A percentile compares a stretch with the other conserved stretches of the same genome.
Conservation (phyloP, 495 filamentous ascomycete genomes). For the Gamarada debralockiae region DNA sequence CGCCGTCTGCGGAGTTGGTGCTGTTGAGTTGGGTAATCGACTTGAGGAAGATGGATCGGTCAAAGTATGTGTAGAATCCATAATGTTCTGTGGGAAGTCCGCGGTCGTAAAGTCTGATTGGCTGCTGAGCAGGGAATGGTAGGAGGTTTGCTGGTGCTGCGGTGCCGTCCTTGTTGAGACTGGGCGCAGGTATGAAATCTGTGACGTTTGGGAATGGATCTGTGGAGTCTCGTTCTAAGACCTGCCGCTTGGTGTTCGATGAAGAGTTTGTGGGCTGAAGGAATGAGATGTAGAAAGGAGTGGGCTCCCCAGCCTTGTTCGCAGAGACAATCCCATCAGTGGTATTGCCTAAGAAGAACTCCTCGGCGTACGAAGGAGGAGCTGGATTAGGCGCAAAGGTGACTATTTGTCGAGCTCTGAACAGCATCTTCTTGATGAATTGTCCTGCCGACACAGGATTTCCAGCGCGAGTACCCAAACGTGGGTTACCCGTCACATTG, state of each 20-base stretch:
- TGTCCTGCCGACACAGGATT: slow-evolving; percentile 34
- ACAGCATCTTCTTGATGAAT: slow-evolving; percentile 25
- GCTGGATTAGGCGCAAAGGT: slow-evolving; percentile 54
- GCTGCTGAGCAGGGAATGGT: slow-evolving; percentile 67
- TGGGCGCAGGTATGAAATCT: slow-evolving; percentile 55
- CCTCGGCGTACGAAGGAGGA: slow-evolving; percentile 63
- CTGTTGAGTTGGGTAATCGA: slow-evolving; percentile 39
- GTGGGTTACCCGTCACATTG: slow-evolving; percentile 22
- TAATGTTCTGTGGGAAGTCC: slow-evolving; percentile 80
- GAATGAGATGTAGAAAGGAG: slow-evolving; percentile 64
- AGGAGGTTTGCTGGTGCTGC: slow-evolving; percentile 67
- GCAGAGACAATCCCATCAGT: slow-evolving; percentile 62
- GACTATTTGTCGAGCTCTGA: slow-evolving; percentile 24
- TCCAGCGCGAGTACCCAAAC: slow-evolving; percentile 14
- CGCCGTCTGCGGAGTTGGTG: slow-evolving; percentile 27
- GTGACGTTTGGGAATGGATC: slow-evolving; percentile 44
- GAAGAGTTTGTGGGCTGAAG: slow-evolving; percentile 22
- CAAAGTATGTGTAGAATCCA: slow-evolving; percentile 89
- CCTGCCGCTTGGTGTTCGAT: slow-evolving; percentile 6
- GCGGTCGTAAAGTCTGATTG: slow-evolving; percentile 80
- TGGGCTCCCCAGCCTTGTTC: slow-evolving; percentile 62
- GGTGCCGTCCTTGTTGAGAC: slow-evolving; percentile 59
- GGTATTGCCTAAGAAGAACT: slow-evolving; percentile 76
- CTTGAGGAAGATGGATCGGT: slow-evolving; percentile 79
- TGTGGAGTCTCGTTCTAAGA: slow-evolving; percentile 13